Evolutionary conservation across 306 rosid genomes (phyloP).

Genomic region (Inga oerstediana): DNA sequence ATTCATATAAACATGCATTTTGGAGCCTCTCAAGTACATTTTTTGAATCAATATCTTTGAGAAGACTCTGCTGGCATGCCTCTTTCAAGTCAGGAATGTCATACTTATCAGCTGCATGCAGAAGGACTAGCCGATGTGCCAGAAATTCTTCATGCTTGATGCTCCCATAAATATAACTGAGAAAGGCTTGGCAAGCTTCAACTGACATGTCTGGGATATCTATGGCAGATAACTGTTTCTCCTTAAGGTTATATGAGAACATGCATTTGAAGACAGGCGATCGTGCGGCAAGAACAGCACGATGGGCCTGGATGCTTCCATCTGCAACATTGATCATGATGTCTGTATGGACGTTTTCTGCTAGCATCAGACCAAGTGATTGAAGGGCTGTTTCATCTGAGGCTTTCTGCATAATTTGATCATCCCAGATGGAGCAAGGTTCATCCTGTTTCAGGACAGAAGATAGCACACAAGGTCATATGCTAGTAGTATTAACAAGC

Average conservation of each 20-base stretch:
- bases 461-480: background rate
- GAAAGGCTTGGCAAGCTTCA: conserved; percentile 65
- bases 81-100: conserved; percentile 71
- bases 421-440: conserved; percentile 66
- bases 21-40: conserved; percentile 82
- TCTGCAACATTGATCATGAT: conserved; percentile 57
- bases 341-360: conserved; percentile 69
- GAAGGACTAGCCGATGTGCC: conserved; percentile 58
- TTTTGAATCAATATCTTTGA: conserved; percentile 68
- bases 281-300: conserved; percentile 65
- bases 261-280: conserved; percentile 75
- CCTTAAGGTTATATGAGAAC: conserved; percentile 71
- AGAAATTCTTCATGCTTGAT: conserved; percentile 64
- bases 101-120: conserved; percentile 73
- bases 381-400: conserved; percentile 58
- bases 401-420: conserved; percentile 42
- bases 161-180: conserved; percentile 70
- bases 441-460: conserved; percentile 48
- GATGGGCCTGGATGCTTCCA: conserved; percentile 72
- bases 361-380: conserved; percentile 63
- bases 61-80: conserved; percentile 74
- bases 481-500: background rate
- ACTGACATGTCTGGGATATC: conserved; percentile 73
- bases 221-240: conserved; percentile 58
- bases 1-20: conserved; percentile 60